Evolutionary conservation across 495 filamentous ascomycete species (phyloP).

Genomic region (Lepraria neglecta): DNA sequence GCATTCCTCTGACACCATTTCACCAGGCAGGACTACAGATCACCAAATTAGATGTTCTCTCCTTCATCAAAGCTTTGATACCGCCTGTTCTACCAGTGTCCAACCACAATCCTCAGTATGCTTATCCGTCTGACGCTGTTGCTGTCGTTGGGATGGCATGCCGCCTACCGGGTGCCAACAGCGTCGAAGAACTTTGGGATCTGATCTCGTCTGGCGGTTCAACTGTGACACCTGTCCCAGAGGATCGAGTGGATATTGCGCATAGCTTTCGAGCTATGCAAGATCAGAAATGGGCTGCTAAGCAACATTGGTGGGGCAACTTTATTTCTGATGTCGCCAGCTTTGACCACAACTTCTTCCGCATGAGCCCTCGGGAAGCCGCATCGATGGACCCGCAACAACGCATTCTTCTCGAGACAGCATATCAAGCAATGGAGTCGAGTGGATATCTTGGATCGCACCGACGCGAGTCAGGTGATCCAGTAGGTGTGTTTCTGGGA

Average conservation of each 20-base stretch:
- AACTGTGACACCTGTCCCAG: conserved; percentile 14
- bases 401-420: conserved; percentile 42
- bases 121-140: conserved; percentile 24
- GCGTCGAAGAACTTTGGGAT: conserved; percentile 39
- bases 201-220: conserved; percentile 31
- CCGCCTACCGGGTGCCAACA: conserved; percentile 36
- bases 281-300: conserved; percentile 5
- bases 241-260: conserved; percentile 24
- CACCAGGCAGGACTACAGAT: conserved; percentile 23
- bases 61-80: conserved; percentile 18
- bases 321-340: conserved; percentile 40
- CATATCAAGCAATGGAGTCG: conserved; percentile 47
- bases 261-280: conserved; percentile 21
- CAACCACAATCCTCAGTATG: not conserved
- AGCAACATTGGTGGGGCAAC: conserved; percentile 36
- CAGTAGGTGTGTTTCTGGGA: conserved; percentile 38
- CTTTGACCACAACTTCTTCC: conserved; percentile 53
- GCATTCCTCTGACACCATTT: conserved; percentile 31
- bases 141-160: conserved; percentile 44
- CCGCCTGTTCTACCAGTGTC: conserved; percentile 15
- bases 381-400: conserved; percentile 50
- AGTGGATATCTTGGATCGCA: conserved; percentile 36
- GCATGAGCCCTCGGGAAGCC: conserved; percentile 41
- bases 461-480: conserved; percentile 15
- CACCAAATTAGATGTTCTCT: conserved; percentile 23